Base-by-base conservation (phyloP, 2,329 filamentous ascomycete species). In the Lasiodiplodia citricola region DNA sequence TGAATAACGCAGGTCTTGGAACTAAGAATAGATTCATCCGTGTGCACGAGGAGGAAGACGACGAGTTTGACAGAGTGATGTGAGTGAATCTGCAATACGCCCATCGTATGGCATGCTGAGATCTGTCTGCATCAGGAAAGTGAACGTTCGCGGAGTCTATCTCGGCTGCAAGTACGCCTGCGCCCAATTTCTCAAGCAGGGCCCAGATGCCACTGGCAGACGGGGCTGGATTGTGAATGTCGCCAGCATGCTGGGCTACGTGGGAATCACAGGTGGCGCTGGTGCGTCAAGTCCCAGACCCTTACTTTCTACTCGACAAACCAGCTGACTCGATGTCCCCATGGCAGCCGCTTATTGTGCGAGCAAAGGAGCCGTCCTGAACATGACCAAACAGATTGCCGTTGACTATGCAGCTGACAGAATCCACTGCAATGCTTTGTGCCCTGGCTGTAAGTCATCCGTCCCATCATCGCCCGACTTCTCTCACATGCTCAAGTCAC, bases 281-380 rank as follows among this genome's bases (percentile, higher is more conserved):
- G 66, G 66, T 63, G 4, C 31, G 41, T 50, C 25, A 10, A 25
- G n/a, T 18, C 10, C 37, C 13, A 18, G 23, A 14, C 37, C 7
- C 8, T 4, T 38, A 7, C 11, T 31, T 28, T 14, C 8, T 8
- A 16, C 10, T 18, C n/a, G 21, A 11, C 3, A 5, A 50, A 16
- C 28, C 47, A 23, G 38, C 21, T 44, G 18, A 68, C 71, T 23
- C 23, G 1, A 28, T n/a, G n/a, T n/a, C n/a, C n/a, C n/a, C n/a
- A n/a, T 16, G 41, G 14, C 25, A 63, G 58, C 58, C 23, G 75
- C 77, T 21, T 86, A 86, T 71, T 83, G 81, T 66, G 81, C 83
- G 2, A 81, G 78, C 55, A 86, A 86, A 71, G 82, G 81, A 5
- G 84, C 83, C 0, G 82, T 84, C 4, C 74, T 81, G 8, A 76